Percentiles rank a stretch among this genome's conserved stretches.
phyloP scores from a whole-genome alignment of 495 filamentous ascomycete species.

The Neurospora sp. region DNA sequence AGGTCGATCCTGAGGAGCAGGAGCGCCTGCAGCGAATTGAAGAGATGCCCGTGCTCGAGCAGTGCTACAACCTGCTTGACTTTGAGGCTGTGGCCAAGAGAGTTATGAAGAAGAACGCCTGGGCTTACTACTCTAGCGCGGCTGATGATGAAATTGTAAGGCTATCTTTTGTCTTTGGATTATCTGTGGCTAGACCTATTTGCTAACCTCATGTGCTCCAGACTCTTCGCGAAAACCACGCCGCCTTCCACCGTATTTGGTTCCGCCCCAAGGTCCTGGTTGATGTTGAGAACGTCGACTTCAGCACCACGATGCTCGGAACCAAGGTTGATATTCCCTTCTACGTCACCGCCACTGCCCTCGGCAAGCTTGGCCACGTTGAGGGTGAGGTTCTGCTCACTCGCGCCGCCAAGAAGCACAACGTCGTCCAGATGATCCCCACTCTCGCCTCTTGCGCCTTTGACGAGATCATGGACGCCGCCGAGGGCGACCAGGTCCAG shows the following conservation, averaged over 20 bases:
- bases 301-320: conserved; percentile 83
- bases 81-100: conserved; percentile 83
- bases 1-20: conserved; percentile 64
- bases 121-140: conserved; percentile 94
- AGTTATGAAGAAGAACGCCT: conserved; percentile 90
- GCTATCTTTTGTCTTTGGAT: not conserved
- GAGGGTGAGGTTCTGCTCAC: conserved; percentile 92
- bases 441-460: conserved; percentile 97
- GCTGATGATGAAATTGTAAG: conserved; percentile 91
- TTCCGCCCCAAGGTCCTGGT: conserved; percentile 81
- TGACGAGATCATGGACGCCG: conserved; percentile 90
- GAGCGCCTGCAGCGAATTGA: conserved; percentile 65
- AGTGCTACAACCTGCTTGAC: conserved; percentile 92
- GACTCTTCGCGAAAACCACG: conserved; percentile 95
- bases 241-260: conserved; percentile 95
- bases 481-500: conserved; percentile 70
- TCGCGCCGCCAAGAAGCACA: conserved; percentile 68
- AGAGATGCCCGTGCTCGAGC: conserved; percentile 70
- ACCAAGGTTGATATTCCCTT: conserved; percentile 73
- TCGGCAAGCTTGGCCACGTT: conserved; percentile 81
- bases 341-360: conserved; percentile 86
- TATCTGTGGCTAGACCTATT: not conserved
- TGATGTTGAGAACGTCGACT: conserved; percentile 78
- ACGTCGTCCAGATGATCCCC: conserved; percentile 93
- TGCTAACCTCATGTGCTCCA: conserved; percentile 22